Percentiles rank a stretch among this genome's conserved stretches.
phyloP scores from a whole-genome alignment of 2,329 filamentous ascomycete species.

The Penicillium sp. region DNA sequence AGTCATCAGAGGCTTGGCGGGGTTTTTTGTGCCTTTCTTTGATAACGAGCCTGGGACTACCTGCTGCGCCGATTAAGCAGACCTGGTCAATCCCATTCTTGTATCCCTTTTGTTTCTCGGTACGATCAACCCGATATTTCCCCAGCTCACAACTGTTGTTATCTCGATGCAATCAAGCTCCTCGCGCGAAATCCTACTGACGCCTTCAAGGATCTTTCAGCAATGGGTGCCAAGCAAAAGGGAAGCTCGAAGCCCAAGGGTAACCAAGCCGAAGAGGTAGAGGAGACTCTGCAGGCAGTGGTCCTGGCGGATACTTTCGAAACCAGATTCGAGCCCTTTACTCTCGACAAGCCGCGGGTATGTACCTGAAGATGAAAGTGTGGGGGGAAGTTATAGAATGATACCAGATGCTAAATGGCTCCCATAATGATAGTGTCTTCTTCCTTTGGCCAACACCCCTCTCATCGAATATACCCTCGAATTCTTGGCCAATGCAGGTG shows the following conservation, averaged over 20 bases:
- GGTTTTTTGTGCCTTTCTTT: slow-evolving; percentile 31
- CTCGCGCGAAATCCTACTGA: slow-evolving; percentile 1
- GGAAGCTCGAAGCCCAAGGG: slow-evolving; percentile 32
- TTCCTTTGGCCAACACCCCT: slow-evolving; percentile 88
- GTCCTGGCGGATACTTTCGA: slow-evolving; percentile 94
- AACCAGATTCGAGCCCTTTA: slow-evolving; percentile 85
- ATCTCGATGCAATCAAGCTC: not conserved
- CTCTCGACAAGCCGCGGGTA: slow-evolving; percentile 82
- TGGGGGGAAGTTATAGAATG: not conserved
- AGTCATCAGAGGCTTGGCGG: slow-evolving; percentile 31
- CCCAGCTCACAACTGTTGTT: not conserved
- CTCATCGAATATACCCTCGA: slow-evolving; percentile 97
- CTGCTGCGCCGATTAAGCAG: not conserved
- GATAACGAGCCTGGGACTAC: slow-evolving; percentile 8
- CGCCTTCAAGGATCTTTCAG: slow-evolving; percentile 5
- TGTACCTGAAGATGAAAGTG: slow-evolving; percentile 27
- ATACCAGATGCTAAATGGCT: slow-evolving; percentile 1
- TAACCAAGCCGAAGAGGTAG: slow-evolving; percentile 55
- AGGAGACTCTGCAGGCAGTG: slow-evolving; percentile 63
- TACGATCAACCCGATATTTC: slow-evolving; percentile 3
- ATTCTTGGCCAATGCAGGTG: slow-evolving; percentile 89
- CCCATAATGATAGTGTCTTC: slow-evolving; percentile 66
- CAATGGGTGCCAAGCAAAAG: slow-evolving; percentile 39
- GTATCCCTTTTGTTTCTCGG: slow-evolving; percentile 1
- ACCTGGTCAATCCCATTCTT: not conserved